Conservation (phyloP, 2,329 filamentous ascomycete species). For the Akanthomyces muscarius region DNA sequence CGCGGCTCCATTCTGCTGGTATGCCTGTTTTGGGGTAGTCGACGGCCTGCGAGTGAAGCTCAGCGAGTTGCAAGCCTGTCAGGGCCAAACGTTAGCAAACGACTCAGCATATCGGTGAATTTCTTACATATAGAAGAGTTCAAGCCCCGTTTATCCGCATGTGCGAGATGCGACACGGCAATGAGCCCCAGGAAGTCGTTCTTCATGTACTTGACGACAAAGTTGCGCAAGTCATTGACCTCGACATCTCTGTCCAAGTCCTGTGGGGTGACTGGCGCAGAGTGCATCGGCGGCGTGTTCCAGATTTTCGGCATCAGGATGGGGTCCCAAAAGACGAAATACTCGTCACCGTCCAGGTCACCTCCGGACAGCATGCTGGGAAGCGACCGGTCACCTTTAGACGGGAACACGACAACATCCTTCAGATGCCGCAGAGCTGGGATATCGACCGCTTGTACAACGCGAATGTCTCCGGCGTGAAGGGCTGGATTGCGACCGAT, state of each 20-base stretch:
- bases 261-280: constrained; percentile 54
- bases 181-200: constrained; percentile 78
- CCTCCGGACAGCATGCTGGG: constrained; percentile 95
- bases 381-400: constrained; percentile 76
- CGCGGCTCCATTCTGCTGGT: constrained; percentile 62
- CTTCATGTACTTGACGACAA: constrained; percentile 92
- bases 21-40: constrained; percentile 91
- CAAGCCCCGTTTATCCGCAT: constrained; percentile 67
- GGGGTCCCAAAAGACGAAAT: constrained; percentile 86
- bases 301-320: constrained; percentile 65
- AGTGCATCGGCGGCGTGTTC: constrained; percentile 77
- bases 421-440: constrained; percentile 69
- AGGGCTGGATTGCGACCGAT: constrained; percentile 90
- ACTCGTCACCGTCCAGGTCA: constrained; percentile 94
- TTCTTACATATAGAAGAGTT: constrained; percentile 62
- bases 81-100: background rate
- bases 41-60: constrained; percentile 83
- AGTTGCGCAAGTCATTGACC: constrained; percentile 69
- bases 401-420: constrained; percentile 84
- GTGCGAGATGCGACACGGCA: constrained; percentile 75
- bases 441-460: constrained; percentile 78
- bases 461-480: constrained; percentile 85
- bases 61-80: constrained; percentile 65
- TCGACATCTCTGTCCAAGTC: constrained; percentile 60
- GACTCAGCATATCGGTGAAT: background rate